These are phyloP conservation scores for Mallotus japonicus DNA, from an alignment of 441 rosid genomes.

Conservation along the genomic window DNA sequence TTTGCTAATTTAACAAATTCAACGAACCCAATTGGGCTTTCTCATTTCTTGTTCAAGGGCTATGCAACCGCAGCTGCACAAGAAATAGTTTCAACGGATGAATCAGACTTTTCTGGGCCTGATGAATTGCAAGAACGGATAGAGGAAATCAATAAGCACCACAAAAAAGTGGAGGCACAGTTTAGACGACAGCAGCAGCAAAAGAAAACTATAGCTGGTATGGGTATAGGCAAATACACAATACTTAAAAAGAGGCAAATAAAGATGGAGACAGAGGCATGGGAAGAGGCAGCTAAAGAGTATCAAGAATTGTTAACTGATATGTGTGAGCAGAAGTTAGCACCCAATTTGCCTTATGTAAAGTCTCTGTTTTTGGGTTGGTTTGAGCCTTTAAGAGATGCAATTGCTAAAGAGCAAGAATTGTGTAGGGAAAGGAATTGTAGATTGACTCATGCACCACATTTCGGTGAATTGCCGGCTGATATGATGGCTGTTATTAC, in stretches of 20 bases:
- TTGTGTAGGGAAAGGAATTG: slow-evolving; percentile 32
- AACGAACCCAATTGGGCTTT: slow-evolving; percentile 21
- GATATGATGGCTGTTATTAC: slow-evolving; percentile 94
- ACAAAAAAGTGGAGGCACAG: slow-evolving; percentile 28
- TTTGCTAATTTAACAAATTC: slow-evolving; percentile 20
- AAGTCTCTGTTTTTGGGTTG: slow-evolving; percentile 87
- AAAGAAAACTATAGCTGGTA: slow-evolving; percentile 52
- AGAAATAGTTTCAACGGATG: slow-evolving; percentile 59
- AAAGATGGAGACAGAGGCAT: slow-evolving; percentile 87
- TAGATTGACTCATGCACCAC: slow-evolving; percentile 46
- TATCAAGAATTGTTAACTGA: slow-evolving; percentile 73
- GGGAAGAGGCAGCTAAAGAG: slow-evolving; percentile 86
- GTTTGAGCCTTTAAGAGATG: slow-evolving; percentile 86
- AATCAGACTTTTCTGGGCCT: slow-evolving; percentile 66
- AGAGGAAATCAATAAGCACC: slow-evolving; percentile 41
- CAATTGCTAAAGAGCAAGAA: slow-evolving; percentile 69
- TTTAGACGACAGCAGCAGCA: slow-evolving; percentile 7
- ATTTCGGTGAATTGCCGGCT: slow-evolving; percentile 56
- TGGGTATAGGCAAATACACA: slow-evolving; percentile 51
- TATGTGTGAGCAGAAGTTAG: slow-evolving; percentile 94
- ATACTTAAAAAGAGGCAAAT: slow-evolving; percentile 60
- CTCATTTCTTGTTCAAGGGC: slow-evolving; percentile 27
- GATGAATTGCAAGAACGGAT: slow-evolving; percentile 63
- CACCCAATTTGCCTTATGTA: slow-evolving; percentile 85
- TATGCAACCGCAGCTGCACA: slow-evolving; percentile 57